Base-by-base conservation (phyloP, 345 rosid genomes). In the Mallotus nudiflorus region DNA sequence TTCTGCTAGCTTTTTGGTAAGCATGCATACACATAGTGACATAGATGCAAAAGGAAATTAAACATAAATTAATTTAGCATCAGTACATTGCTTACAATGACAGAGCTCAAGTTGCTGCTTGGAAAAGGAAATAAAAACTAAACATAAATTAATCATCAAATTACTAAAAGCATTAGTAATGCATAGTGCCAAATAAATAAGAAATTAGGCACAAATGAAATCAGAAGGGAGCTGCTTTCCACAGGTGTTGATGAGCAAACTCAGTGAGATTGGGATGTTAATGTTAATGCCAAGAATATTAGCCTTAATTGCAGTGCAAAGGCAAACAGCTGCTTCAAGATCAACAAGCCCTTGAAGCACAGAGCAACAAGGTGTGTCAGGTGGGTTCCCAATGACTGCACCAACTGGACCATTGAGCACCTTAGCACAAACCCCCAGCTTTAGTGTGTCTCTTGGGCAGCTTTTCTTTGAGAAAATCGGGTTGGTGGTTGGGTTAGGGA, bases 221-320 rank as follows among this genome's bases (percentile, higher is more conserved):
- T 80, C 88, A 65, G 96, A 86, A 9, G 96, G 93, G n/a, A 88
- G 86, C 44, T 74, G 64, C 80, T 84, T 88, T 64, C 93, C 93
- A 44, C 93, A 90, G 51, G 87, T 82, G 78, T 81, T 91, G 62
- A 91, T 70, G 40, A 88, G 90, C 81, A 88, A 82, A 76, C 88
- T 90, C 69, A 91, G 68, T 0, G 92, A 85, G 40, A 88, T 81
- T 14, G 92, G 90, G 35, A 86, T 83, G 35, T 88, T 64, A 50
- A 91, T 81, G 76, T 87, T 78, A 65, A 85, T 84, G 46, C 93
- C 90, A 1, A 87, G 84, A 57, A 87, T 59, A 68, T 88, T 84
- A 68, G 94, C 94, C 74, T 86, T 88, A 71, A 88, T 87, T 75
- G 90, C 92, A 19, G 90, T 88, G 77, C 93, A 88, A 62, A 88